phyloP scores from a whole-genome alignment of 495 filamentous ascomycete genomes.

The Annulohypoxylon nitens region DNA sequence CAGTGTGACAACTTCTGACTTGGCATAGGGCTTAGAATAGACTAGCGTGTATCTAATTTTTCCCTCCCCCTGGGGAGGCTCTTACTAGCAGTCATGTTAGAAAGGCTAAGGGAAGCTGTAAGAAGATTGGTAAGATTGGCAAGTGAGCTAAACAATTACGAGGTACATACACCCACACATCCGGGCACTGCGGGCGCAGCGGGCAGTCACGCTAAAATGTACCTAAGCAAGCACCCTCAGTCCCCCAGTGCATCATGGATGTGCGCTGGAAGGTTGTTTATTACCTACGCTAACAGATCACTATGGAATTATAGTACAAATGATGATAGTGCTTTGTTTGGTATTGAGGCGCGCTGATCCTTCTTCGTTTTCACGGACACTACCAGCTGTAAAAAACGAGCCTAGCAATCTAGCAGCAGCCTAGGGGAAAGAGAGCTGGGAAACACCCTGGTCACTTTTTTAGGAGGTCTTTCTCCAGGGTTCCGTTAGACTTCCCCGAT shows the following conservation, averaged over 20 bases:
- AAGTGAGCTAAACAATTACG: neutral
- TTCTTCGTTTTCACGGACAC: conserved; percentile 32
- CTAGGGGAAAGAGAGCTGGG: conserved; percentile 18
- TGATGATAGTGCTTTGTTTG: conserved; percentile 26
- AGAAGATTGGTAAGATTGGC: neutral
- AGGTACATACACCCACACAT: neutral
- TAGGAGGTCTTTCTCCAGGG: neutral
- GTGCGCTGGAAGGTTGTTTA: neutral
- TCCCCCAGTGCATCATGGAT: too few species aligned
- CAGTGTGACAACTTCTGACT: conserved; percentile 26
- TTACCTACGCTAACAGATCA: conserved; percentile 31
- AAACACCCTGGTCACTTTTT: conserved; percentile 27
- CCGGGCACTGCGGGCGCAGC: neutral
- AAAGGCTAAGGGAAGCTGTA: conserved; percentile 1
- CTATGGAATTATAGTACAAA: conserved; percentile 13
- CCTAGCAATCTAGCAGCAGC: neutral
- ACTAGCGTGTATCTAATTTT: conserved; percentile 48
- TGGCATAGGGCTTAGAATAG: conserved; percentile 21
- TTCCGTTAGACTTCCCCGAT: conserved; percentile 26
- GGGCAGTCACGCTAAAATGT: neutral
- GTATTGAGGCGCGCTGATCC: conserved; percentile 41
- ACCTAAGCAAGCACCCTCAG: too few species aligned
- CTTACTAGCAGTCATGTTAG: conserved; percentile 5
- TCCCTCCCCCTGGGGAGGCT: conserved; percentile 42
- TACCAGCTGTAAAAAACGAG: conserved; percentile 20